Conservation (phyloP, 2,329 filamentous ascomycete species). For the Venturia carpophila region DNA sequence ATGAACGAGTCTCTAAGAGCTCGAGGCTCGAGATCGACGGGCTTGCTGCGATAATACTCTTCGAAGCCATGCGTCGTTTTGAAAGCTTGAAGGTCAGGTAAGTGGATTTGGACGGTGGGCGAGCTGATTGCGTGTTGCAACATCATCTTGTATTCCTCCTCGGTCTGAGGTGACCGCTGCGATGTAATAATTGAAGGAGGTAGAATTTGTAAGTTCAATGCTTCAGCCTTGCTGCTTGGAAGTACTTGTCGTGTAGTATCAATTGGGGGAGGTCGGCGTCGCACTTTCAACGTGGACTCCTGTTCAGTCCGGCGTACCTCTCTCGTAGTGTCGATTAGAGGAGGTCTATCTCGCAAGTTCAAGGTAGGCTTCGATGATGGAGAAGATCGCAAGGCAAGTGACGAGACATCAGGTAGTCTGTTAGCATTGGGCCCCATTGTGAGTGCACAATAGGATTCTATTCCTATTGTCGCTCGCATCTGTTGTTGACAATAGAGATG, state of each 20-base stretch:
- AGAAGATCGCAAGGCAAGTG: background rate
- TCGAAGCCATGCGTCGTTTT: background rate
- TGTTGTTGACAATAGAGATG: background rate
- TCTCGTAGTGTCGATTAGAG: background rate
- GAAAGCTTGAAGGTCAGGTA: slow-evolving; percentile 14
- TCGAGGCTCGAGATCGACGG: background rate
- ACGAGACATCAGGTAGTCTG: background rate
- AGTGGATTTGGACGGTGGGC: background rate
- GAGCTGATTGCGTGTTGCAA: slow-evolving; percentile 10
- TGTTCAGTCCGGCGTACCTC: background rate
- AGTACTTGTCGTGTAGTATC: background rate
- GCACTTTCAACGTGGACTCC: background rate
- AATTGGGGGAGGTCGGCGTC: background rate
- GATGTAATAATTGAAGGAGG: background rate
- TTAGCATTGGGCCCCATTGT: background rate
- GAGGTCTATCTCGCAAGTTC: background rate
- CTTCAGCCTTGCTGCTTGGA: background rate
- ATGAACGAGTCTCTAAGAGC: background rate
- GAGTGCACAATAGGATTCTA: background rate
- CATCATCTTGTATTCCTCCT: slow-evolving; percentile 6
- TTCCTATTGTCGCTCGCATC: background rate
- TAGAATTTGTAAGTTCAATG: background rate
- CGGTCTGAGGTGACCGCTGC: background rate
- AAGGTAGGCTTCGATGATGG: background rate
- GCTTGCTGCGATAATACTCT: background rate